Evolutionary conservation across 2,329 filamentous ascomycete genomes (phyloP).

Genomic region (Xylariales sp.): DNA sequence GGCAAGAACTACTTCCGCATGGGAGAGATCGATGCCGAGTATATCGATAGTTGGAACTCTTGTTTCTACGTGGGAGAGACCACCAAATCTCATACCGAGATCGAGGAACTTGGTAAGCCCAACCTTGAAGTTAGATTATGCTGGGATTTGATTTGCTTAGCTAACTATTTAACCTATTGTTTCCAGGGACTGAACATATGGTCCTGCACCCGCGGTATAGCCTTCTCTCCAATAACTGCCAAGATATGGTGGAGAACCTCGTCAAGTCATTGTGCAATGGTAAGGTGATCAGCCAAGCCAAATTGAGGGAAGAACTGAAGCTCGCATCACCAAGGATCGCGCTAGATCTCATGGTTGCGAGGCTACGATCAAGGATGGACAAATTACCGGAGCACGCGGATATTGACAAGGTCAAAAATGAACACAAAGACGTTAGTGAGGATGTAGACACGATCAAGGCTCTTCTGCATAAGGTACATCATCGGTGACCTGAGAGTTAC

Average conservation of each 20-base stretch:
- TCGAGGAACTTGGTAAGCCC: constrained; percentile 21
- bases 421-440: constrained; percentile 14
- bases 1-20: constrained; percentile 23
- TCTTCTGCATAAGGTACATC: constrained; percentile 23
- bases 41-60: constrained; percentile 22
- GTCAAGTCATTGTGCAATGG: constrained; percentile 25
- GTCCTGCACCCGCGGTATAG: constrained; percentile 24
- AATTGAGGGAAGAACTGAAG: constrained; percentile 23
- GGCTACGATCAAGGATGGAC: constrained; percentile 19
- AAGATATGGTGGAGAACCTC: constrained; percentile 24
- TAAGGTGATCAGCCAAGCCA: constrained; percentile 24
- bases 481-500: no score
- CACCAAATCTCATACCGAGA: constrained; percentile 22
- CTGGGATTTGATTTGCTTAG: no score
- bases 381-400: background rate
- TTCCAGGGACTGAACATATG: constrained; percentile 20
- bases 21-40: constrained; percentile 22
- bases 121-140: no score
- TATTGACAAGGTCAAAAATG: constrained; percentile 13
- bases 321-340: constrained; percentile 23
- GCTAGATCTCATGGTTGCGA: constrained; percentile 24
- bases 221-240: constrained; percentile 25
- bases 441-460: constrained; percentile 17
- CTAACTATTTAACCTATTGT: no score
- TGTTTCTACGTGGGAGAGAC: constrained; percentile 28